These are phyloP conservation scores for Closterium sp. DNA, from an alignment of 139 green algal genomes.

Conservation along the genomic window DNA sequence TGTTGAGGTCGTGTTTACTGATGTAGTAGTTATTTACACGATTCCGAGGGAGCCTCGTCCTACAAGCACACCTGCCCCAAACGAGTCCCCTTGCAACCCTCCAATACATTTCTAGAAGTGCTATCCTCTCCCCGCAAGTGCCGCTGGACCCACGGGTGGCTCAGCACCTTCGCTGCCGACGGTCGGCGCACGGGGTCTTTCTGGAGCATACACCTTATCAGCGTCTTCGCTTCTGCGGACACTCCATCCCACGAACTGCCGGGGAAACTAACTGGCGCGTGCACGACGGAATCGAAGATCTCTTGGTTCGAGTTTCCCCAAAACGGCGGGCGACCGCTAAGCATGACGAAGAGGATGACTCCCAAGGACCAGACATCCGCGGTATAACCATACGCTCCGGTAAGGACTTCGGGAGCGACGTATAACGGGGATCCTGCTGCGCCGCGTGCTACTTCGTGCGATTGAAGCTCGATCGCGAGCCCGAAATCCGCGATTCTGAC, in stretches of 20 bases:
- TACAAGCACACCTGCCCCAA: neutral
- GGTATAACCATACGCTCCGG: conserved; percentile 65
- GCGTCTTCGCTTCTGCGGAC: conserved; percentile 37
- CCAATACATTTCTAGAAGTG: neutral
- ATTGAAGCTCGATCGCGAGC: conserved; percentile 58
- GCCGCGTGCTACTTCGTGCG: conserved; percentile 60
- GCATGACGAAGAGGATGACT: conserved; percentile 71
- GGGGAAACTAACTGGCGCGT: conserved; percentile 30
- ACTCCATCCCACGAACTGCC: conserved; percentile 36
- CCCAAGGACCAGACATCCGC: conserved; percentile 80
- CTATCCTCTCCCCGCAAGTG: neutral
- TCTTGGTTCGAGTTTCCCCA: neutral
- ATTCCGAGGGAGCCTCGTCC: neutral
- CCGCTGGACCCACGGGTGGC: conserved; percentile 67
- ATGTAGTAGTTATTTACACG: too few species aligned
- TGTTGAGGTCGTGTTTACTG: too few species aligned
- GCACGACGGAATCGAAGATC: conserved; percentile 37
- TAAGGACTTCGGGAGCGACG: conserved; percentile 81
- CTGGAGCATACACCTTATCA: conserved; percentile 47
- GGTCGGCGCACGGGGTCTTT: conserved; percentile 43
- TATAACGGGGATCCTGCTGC: conserved; percentile 69
- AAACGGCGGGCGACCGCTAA: conserved; percentile 27
- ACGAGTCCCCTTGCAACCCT: neutral
- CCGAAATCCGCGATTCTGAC: conserved; percentile 79
- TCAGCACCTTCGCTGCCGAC: conserved; percentile 50